phyloP scores from a whole-genome alignment of 1,284 basidiomycete species.

The Cryptococcus amylolentus region DNA sequence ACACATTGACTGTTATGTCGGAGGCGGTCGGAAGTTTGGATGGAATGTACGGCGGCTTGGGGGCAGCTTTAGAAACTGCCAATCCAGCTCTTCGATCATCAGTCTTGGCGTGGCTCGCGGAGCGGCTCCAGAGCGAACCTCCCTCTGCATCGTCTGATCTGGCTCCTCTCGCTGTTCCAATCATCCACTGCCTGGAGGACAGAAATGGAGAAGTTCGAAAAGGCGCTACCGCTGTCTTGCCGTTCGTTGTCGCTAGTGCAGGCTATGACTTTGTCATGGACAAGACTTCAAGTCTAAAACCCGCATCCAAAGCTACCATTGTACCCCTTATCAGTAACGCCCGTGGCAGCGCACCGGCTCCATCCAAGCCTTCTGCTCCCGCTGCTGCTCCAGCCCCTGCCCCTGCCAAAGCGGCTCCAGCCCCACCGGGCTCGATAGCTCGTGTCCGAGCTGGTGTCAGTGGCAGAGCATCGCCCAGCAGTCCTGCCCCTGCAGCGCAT shows the following conservation, averaged over 20 bases:
- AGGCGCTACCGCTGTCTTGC: constrained; percentile 76
- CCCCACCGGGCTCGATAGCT: constrained; percentile 6
- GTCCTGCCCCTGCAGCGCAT: constrained; percentile 20
- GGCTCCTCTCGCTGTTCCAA: constrained; percentile 62
- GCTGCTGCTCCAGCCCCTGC: constrained; percentile 28
- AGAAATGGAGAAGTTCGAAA: constrained; percentile 89
- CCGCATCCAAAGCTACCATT: constrained; percentile 82
- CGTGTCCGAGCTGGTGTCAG: neutral
- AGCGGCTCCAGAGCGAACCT: constrained; percentile 37
- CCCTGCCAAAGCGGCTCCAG: constrained; percentile 18
- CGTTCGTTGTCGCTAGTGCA: constrained; percentile 68
- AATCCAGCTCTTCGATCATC: constrained; percentile 87
- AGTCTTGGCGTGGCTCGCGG: constrained; percentile 76
- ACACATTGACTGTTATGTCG: constrained; percentile 77
- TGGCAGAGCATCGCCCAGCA: constrained; percentile 10
- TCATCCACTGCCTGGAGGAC: constrained; percentile 87
- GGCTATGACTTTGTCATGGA: constrained; percentile 86
- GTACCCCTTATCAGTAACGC: constrained; percentile 77
- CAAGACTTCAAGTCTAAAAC: constrained; percentile 80
- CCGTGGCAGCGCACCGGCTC: constrained; percentile 35
- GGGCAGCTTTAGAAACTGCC: constrained; percentile 73
- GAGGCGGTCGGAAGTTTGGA: constrained; percentile 81
- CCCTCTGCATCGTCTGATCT: constrained; percentile 66
- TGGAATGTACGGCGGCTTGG: constrained; percentile 71
- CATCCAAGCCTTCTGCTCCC: constrained; percentile 6